These are phyloP conservation scores for Cucurbitaria berberidis DNA, from an alignment of 2,329 filamentous ascomycete genomes.

Conservation along the genomic window DNA sequence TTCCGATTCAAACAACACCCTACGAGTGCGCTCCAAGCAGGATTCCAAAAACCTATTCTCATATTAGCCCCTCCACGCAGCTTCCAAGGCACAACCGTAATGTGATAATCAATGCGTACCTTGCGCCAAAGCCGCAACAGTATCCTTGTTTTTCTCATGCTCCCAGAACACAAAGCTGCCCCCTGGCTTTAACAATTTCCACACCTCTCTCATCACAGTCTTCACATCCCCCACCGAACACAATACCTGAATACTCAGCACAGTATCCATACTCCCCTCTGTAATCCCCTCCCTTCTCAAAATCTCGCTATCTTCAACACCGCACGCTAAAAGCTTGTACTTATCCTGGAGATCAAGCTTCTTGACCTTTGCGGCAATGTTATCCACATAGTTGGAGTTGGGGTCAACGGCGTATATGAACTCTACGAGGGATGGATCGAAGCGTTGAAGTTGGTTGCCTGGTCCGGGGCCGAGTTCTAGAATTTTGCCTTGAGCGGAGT, in stretches of 20 bases:
- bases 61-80: neutral
- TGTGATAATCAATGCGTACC: neutral
- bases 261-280: neutral
- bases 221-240: neutral
- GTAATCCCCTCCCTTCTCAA: neutral
- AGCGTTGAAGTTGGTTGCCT: slow-evolving; percentile 18
- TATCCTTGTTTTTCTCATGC: slow-evolving; percentile 4
- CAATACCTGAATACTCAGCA: neutral
- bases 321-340: neutral
- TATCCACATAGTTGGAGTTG: neutral
- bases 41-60: slow-evolving; percentile 6
- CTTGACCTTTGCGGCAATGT: neutral
- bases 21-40: slow-evolving; percentile 3
- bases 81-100: neutral
- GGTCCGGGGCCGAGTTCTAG: slow-evolving; percentile 16
- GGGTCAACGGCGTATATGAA: slow-evolving; percentile 14
- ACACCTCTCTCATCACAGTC: neutral
- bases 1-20: slow-evolving; percentile 6
- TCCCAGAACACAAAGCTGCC: slow-evolving; percentile 12
- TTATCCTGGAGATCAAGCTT: neutral
- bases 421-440: slow-evolving; percentile 3
- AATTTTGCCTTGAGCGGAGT: slow-evolving; percentile 9
- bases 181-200: slow-evolving; percentile 7
- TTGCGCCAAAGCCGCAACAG: neutral
- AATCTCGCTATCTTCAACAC: neutral